Conservation (phyloP, 2,329 filamentous ascomycete species). For the Fusarium dlaminii region DNA sequence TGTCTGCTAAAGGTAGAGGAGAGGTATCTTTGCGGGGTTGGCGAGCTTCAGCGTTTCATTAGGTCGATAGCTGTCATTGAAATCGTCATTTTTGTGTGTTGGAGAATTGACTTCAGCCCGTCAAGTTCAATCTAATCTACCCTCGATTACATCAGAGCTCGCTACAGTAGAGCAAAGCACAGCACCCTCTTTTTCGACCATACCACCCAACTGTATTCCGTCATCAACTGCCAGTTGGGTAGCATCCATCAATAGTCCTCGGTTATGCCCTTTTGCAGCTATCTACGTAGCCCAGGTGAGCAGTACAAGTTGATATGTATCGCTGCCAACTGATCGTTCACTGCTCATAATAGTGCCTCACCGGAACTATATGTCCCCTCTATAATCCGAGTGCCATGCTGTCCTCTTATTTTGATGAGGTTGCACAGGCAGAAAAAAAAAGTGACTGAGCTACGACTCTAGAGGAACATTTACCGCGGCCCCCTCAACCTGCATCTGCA, state of each 20-base stretch:
- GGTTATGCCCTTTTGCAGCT: background rate
- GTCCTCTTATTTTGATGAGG: slow-evolving; percentile 30
- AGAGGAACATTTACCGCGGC: slow-evolving; percentile 31
- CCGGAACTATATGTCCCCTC: slow-evolving; percentile 13
- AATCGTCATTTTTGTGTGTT: slow-evolving; percentile 17
- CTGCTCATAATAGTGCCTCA: background rate
- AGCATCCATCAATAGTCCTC: background rate
- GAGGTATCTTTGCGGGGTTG: slow-evolving; percentile 12
- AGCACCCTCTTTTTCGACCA: slow-evolving; percentile 14
- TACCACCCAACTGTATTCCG: slow-evolving; percentile 15
- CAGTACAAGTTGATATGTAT: background rate
- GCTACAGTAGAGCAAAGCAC: slow-evolving; percentile 7
- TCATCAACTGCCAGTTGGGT: slow-evolving; percentile 17
- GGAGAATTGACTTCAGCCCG: slow-evolving; percentile 14
- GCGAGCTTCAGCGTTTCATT: slow-evolving; percentile 3
- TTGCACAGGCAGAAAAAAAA: slow-evolving; percentile 22
- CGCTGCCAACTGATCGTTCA: background rate
- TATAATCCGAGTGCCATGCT: slow-evolving; percentile 17
- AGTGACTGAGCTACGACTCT: slow-evolving; percentile 20
- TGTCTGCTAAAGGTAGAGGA: background rate
- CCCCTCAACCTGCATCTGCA: slow-evolving; percentile 33
- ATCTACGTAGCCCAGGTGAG: background rate
- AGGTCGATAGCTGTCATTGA: slow-evolving; percentile 3
- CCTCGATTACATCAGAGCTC: slow-evolving; percentile 26
- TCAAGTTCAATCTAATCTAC: slow-evolving; percentile 9